Percentiles rank a stretch among this genome's conserved stretches.
phyloP scores from a whole-genome alignment of 1,284 basidiomycete genomes.

The Testicularia cyperi region DNA sequence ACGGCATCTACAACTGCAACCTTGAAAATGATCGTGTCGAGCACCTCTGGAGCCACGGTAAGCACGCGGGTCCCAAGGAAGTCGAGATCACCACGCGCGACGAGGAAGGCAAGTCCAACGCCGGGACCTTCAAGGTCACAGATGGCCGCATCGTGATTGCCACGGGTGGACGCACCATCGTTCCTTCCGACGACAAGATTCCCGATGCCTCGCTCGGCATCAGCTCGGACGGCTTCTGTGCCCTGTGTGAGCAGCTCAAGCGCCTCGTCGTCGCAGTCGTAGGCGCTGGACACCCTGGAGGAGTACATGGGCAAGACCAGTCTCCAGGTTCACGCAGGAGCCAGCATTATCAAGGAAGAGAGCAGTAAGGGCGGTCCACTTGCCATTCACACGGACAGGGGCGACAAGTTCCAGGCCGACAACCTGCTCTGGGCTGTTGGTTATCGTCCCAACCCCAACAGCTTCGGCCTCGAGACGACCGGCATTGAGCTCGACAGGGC shows the following conservation, averaged over 20 bases:
- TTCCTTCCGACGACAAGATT: constrained; percentile 78
- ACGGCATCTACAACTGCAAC: constrained; percentile 82
- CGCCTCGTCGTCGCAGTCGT: constrained; percentile 92
- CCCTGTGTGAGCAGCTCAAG: constrained; percentile 83
- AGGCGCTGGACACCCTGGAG: constrained; percentile 83
- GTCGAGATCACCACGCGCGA: constrained; percentile 52
- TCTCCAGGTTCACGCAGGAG: constrained; percentile 77
- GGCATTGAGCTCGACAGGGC: constrained; percentile 76
- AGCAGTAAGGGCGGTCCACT: constrained; percentile 58
- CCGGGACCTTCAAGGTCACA: constrained; percentile 53
- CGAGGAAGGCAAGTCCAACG: constrained; percentile 64
- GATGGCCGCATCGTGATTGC: constrained; percentile 66
- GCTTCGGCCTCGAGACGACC: constrained; percentile 74
- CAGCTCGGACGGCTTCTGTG: constrained; percentile 94
- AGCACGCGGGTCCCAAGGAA: constrained; percentile 46
- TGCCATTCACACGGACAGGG: constrained; percentile 62
- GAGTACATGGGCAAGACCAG: constrained; percentile 93
- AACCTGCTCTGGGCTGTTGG: constrained; percentile 91
- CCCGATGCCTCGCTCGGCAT: constrained; percentile 89
- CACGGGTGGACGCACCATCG: constrained; percentile 79
- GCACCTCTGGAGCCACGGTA: constrained; percentile 76
- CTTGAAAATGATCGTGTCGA: constrained; percentile 86
- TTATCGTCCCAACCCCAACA: constrained; percentile 76
- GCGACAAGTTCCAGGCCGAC: constrained; percentile 81
- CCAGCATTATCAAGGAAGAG: constrained; percentile 75